phyloP scores from a whole-genome alignment of 2,329 filamentous ascomycete genomes.

The Chaetomiaceae sp. region DNA sequence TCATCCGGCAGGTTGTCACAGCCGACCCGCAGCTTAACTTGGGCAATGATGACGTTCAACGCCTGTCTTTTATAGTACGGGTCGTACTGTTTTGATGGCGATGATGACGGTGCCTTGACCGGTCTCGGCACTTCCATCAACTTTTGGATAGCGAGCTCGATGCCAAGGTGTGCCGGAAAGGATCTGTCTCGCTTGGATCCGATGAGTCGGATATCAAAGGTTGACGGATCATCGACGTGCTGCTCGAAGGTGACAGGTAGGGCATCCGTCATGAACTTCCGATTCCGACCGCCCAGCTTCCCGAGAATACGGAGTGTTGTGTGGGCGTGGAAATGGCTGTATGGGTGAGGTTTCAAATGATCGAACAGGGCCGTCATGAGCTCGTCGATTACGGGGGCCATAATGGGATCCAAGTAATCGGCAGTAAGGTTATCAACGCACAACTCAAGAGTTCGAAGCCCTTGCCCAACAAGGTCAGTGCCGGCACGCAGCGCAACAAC shows the following conservation, averaged over 20 bases:
- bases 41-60: conserved; percentile 78
- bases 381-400: conserved; percentile 98
- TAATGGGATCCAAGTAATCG: conserved; percentile 96
- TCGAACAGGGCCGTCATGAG: conserved; percentile 97
- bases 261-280: conserved; percentile 90
- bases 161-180: conserved; percentile 79
- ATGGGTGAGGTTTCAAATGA: conserved; percentile 86
- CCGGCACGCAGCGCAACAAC: conserved; percentile 92
- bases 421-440: conserved; percentile 98
- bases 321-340: conserved; percentile 96
- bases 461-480: conserved; percentile 90
- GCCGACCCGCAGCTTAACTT: conserved; percentile 87
- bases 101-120: conserved; percentile 38
- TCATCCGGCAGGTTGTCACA: conserved; percentile 86
- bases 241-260: conserved; percentile 77
- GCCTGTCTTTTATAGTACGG: conserved; percentile 91
- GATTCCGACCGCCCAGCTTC: conserved; percentile 90
- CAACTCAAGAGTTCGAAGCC: conserved; percentile 85
- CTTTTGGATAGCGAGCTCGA: conserved; percentile 85
- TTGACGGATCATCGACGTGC: conserved; percentile 82
- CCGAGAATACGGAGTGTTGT: conserved; percentile 96
- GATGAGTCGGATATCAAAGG: conserved; percentile 82
- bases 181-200: conserved; percentile 85
- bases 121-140: conserved; percentile 73
- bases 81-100: conserved; percentile 59